Evolutionary conservation across 1,284 basidiomycete genomes (phyloP), one percentile per base, ranked within the genome.

Genomic region (Boletus sp.): DNA sequence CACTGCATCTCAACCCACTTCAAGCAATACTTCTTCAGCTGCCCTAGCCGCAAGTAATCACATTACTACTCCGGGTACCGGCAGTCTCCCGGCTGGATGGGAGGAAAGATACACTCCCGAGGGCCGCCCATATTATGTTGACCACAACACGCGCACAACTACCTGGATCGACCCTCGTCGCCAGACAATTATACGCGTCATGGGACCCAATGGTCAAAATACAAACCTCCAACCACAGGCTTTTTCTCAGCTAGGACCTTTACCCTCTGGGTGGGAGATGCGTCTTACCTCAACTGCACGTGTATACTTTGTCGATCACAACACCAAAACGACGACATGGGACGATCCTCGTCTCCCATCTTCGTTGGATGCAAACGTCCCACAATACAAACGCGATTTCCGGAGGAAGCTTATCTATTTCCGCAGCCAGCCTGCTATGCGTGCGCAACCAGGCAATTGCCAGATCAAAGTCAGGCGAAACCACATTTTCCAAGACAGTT

Each of bases 301-400:
- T 41, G 91, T 96, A 13, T 97, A 97, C 74, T 97, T 95, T 69
- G 94, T 95, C 33, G 92, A 95, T 67, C 93, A 95, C 74, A 95
- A 93, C 70, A 94, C 89, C 46, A 90, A 91, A 77, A 97, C 93
- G 19, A 97, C 93, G n/a, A 95, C 93, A 1, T 97, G 94, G 94
- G 94, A 96, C 68, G 94, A 97, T 68, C 88, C 91, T 35, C 81
- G 94, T 59, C 71, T 96, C 59, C 92, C 91, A 10, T 89, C 86
- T 19, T 78, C 80, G 32, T 73, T 91, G 54, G 90, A 92, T 62
- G 80, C 90, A 55, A 94, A 93, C 63, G 93, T 95, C 10, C 93
- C 93, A 17, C 93, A 96, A 71, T 95, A 95, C 78, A 96, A 96
- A 77, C 89, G 94, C 42, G 93, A 96, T 74, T 96, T 95, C 76